Percentiles rank a stretch among this genome's conserved stretches.
Conservation (phyloP, 208 protist genomes). For the Polymyxa betae region DNA sequence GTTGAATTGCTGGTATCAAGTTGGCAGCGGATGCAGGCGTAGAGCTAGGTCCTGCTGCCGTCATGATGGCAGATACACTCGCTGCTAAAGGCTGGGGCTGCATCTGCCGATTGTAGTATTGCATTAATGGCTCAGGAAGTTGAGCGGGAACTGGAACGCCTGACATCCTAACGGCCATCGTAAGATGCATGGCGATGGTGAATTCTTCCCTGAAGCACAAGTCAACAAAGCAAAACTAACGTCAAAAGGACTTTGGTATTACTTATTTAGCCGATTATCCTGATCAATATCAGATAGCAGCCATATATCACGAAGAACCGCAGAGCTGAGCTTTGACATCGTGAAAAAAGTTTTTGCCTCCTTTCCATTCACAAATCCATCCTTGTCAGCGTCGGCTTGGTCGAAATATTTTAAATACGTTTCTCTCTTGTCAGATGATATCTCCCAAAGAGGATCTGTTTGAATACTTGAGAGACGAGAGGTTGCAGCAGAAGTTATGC, state of each 20-base stretch:
- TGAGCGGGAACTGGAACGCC: not conserved
- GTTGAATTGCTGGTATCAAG: no score
- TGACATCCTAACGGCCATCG: constrained; percentile 32
- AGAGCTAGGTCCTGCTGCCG: not conserved
- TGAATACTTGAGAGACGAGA: not conserved
- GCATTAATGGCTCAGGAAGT: not conserved
- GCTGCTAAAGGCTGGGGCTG: not conserved
- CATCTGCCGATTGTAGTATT: not conserved
- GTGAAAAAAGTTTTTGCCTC: constrained; percentile 40
- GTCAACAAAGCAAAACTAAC: not conserved
- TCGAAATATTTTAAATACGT: constrained; percentile 49
- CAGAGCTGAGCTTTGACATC: constrained; percentile 43
- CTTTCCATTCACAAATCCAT: constrained; percentile 45
- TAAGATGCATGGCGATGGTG: constrained; percentile 44
- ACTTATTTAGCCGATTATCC: constrained; percentile 16
- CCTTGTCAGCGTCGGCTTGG: constrained; percentile 46
- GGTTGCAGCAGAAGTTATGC: no score
- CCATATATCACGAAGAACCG: constrained; percentile 44
- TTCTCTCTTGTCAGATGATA: not conserved
- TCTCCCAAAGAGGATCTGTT: constrained; percentile 15
- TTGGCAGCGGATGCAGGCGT: not conserved
- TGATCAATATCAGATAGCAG: constrained; percentile 48
- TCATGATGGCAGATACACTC: not conserved
- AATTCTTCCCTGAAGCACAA: constrained; percentile 35
- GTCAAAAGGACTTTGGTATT: not conserved